phyloP scores from a whole-genome alignment of 192 early-diverging fungal genomes.

The Podila minutissima region DNA sequence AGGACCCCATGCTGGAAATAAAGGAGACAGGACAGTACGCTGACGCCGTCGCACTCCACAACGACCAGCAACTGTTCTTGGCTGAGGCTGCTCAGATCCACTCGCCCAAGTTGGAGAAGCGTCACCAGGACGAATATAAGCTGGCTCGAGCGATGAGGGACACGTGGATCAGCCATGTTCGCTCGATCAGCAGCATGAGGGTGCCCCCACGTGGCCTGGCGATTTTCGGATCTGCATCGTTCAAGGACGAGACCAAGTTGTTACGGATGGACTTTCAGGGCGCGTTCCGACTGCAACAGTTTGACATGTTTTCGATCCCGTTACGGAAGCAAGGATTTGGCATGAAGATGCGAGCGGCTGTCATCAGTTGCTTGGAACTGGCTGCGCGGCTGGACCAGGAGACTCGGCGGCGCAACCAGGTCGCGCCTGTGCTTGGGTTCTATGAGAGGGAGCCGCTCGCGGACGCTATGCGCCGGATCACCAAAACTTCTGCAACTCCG shows the following conservation, averaged over 20 bases:
- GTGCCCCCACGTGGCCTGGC: constrained; percentile 2
- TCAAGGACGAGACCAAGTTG: constrained; percentile 20
- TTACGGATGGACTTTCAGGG: constrained; percentile 15
- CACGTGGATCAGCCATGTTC: constrained; percentile 10
- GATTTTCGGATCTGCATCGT: constrained; percentile 9
- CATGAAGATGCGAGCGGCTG: not conserved
- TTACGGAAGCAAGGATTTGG: constrained; percentile 14
- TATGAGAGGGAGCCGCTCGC: too few species aligned
- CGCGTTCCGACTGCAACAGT: constrained; percentile 9
- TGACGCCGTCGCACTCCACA: constrained; percentile 8
- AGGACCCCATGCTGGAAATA: constrained; percentile 1
- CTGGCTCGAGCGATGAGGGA: constrained; percentile 13
- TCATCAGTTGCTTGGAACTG: constrained; percentile 11
- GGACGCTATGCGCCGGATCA: too few species aligned
- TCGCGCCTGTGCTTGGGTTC: too few species aligned
- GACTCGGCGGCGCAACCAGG: not conserved
- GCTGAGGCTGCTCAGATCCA: constrained; percentile 5
- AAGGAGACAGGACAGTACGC: constrained; percentile 6
- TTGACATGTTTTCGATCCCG: constrained; percentile 11
- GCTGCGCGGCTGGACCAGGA: constrained; percentile 10
- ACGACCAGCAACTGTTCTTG: constrained; percentile 9
- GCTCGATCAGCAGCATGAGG: constrained; percentile 8
- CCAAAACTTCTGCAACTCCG: too few species aligned
- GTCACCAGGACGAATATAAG: constrained; percentile 14
- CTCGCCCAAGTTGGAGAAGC: constrained; percentile 3